Evolutionary conservation across 2,329 filamentous ascomycete species (phyloP), one percentile per base, ranked within the genome.

Genomic region (Apiospora sp.): DNA sequence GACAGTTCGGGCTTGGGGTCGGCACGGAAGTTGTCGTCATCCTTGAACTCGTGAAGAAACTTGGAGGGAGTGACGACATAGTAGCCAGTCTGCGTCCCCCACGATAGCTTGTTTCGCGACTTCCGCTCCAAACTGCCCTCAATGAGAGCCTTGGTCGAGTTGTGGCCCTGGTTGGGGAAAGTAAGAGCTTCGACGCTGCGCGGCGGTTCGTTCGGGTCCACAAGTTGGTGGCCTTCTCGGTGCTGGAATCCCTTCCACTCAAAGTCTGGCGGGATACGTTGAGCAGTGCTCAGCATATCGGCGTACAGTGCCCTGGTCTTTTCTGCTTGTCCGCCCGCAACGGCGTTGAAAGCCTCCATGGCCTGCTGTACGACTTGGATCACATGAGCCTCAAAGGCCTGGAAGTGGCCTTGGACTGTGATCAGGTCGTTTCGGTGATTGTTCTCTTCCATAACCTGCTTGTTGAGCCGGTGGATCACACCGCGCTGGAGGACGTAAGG

Each of bases 1-100:
- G 93, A 96, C 54, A 96, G 86, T 81, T 99, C 96, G 0, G 96
- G 96, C 72, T 89, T 87, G 13, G 94, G 94, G 74, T 97, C 94
- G 78, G 90, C 84, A 68, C 88, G 87, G 70, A 88, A 77, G 79
- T 91, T 89, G 79, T 98, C 96, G 80, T 94, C 93, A 79, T 97
- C 95, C 84, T 97, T 97, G 88, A 97, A 99, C 83, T 98, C 95
- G 85, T 99, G 96, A 73, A 99, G 85, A 84, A 92, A 99, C 79
- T 94, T 94, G 72, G 93, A 90, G 0, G 94, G 93, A 0, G 95
- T 97, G 68, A 98, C 91, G 72, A 96, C 96, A 80, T 98, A 99
- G 87, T 97, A 98, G 72, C 90, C 91, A 0, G 93, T 90, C 75
- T 91, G 92, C 83, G 94, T 96, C 73, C 93, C 92, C 83, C 92